Base-by-base conservation (phyloP, 129 eudicot genomes). In the Artemisia annua region DNA sequence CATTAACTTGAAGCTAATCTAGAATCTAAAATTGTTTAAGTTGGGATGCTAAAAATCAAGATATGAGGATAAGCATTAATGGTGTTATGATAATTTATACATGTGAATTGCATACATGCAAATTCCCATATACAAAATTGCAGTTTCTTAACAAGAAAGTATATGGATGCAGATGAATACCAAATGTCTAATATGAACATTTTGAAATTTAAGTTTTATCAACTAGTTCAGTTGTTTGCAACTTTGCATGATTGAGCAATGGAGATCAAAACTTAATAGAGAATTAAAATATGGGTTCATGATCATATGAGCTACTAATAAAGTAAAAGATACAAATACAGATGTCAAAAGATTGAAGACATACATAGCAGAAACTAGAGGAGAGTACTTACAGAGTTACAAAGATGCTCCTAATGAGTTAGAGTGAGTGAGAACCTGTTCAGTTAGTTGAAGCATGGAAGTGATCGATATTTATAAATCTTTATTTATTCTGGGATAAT, bases 91-190 rank as follows among this genome's bases (percentile, higher is more conserved):
- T 63, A 24, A 16, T 32, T 13, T n/a, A 14, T 16, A 28, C 49
- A 69, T 1, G 49, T 26, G 48, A 51, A 50, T 9, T 24, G 44
- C 56, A 49, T 15, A 24, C 16, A 16, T 52, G 30, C 26, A 69
- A 28, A 52, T 8, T n/a, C 62, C 48, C 28, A 69, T 51, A 1
- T 69, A n/a, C 24, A 35, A 67, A 65, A 13, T 67, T 67, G 58
- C 71, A 67, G 19, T 49, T 48, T 11, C 18, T 32, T 14, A 63
- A 16, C 69, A 65, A 17, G 1, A 65, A 16, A 39, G 12, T 9
- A 44, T 8, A 43, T 15, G 43, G n/a, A 18, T 46, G 7, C 70
- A 48, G 15, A 48, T 2, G 19, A 48, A 20, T 48, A 28, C 14
- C 44, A 48, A 43, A 66, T 35, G 8, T 66, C 7, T 43, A 46